Evolutionary conservation across 148 eudicot species (phyloP).

Genomic region (Rhododendron vialii): DNA sequence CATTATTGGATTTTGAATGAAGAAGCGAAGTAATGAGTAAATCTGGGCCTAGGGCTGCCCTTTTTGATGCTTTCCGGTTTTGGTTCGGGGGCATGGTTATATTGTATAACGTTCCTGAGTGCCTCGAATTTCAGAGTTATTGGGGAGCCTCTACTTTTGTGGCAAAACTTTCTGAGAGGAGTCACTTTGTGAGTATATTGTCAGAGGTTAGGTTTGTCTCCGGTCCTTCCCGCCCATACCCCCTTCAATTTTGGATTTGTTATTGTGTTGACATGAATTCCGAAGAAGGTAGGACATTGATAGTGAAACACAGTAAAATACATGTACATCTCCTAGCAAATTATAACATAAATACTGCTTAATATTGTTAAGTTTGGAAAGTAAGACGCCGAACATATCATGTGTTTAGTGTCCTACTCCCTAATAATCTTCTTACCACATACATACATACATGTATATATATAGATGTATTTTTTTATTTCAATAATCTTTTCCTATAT

Average conservation of each 20-base stretch:
- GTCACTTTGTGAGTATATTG: not conserved
- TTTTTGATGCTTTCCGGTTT: not conserved
- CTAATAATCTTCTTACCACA: not conserved
- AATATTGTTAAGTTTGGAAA: not conserved
- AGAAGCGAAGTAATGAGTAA: not conserved
- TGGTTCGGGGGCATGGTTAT: not conserved
- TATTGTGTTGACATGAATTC: not conserved
- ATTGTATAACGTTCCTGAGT: not conserved
- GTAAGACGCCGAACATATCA: not conserved
- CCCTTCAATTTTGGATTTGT: not conserved
- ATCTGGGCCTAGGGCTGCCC: not conserved
- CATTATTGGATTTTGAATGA: not conserved
- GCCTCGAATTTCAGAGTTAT: not conserved
- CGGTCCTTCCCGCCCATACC: not conserved
- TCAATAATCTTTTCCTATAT: not conserved
- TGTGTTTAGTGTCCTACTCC: not conserved
- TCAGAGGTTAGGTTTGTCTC: not conserved
- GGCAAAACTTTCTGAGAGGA: not conserved
- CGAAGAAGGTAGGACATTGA: not conserved
- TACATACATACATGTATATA: too few species aligned
- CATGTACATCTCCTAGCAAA: not conserved
- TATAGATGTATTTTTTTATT: not conserved
- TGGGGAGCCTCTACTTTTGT: not conserved
- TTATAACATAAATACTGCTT: not conserved
- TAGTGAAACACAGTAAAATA: not conserved